A percentile compares a stretch with the other conserved stretches of the same genome.
phyloP scores from a whole-genome alignment of 352 stramenopile genomes.

The Peronospora farinosa region DNA sequence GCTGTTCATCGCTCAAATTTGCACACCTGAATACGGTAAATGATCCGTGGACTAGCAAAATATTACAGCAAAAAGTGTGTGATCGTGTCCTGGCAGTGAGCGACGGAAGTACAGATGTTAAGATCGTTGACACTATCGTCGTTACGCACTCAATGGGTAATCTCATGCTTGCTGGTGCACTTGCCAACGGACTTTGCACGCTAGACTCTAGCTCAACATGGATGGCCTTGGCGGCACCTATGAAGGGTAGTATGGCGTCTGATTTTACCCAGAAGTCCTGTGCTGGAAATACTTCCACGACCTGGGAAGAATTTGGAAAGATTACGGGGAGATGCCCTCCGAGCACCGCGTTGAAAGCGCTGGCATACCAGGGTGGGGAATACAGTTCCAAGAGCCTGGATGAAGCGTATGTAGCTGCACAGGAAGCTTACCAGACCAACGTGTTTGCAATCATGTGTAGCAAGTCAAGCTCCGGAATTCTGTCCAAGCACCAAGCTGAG shows the following conservation, averaged over 20 bases:
- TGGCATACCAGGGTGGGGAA: constrained; percentile 26
- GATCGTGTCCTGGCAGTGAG: constrained; percentile 18
- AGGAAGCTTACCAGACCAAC: constrained; percentile 25
- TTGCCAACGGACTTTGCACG: constrained; percentile 15
- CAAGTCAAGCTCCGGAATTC: constrained; percentile 25
- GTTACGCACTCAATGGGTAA: constrained; percentile 22
- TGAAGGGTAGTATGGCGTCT: constrained; percentile 28
- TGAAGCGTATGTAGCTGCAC: constrained; percentile 23
- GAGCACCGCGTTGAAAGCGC: constrained; percentile 21
- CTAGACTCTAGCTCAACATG: constrained; percentile 22
- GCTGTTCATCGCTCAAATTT: constrained; percentile 22
- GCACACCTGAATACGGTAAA: constrained; percentile 28
- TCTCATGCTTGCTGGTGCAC: constrained; percentile 16
- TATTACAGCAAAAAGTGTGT: constrained; percentile 29
- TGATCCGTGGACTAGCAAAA: constrained; percentile 22
- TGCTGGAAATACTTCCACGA: constrained; percentile 16
- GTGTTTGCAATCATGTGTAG: constrained; percentile 38
- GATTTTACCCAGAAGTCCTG: constrained; percentile 31
- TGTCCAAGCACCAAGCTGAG: constrained; percentile 21
- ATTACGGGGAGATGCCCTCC: constrained; percentile 30
- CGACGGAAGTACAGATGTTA: constrained; percentile 5
- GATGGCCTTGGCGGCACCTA: constrained; percentile 22
- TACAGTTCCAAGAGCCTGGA: constrained; percentile 21
- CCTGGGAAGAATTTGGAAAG: constrained; percentile 22
- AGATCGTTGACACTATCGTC: constrained; percentile 19